Conservation (phyloP, 1,284 basidiomycete species). For the Malassezia sympodialis region DNA sequence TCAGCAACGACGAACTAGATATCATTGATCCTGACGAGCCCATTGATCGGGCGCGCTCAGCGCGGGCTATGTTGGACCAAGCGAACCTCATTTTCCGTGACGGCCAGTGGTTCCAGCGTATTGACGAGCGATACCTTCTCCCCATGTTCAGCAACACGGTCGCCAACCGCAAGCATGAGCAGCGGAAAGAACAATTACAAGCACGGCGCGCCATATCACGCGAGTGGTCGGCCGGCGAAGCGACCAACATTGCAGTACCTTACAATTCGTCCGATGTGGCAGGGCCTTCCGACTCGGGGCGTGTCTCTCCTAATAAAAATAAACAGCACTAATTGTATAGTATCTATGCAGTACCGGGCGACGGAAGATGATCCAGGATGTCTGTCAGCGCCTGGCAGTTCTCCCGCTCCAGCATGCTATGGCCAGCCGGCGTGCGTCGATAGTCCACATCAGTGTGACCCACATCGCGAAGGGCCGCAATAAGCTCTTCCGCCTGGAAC, state of each 20-base stretch:
- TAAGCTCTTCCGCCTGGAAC: conserved; percentile 7
- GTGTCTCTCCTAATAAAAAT: conserved; percentile 1
- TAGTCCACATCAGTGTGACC: not conserved
- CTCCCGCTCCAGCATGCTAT: conserved; percentile 5
- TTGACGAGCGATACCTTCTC: conserved; percentile 87
- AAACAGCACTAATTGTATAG: conserved; percentile 3
- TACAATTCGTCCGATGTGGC: conserved; percentile 1
- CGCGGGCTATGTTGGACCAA: conserved; percentile 29
- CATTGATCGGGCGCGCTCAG: not conserved
- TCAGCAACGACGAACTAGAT: conserved; percentile 11
- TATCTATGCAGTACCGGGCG: not conserved
- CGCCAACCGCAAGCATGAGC: conserved; percentile 49
- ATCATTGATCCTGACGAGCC: not conserved
- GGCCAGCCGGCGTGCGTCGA: conserved; percentile 1
- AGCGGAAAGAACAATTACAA: conserved; percentile 20
- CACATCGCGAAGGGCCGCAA: not conserved
- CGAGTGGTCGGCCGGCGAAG: not conserved
- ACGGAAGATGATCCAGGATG: not conserved
- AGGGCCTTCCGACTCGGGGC: not conserved
- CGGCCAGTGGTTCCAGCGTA: conserved; percentile 84
- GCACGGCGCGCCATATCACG: conserved; percentile 8
- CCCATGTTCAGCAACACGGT: conserved; percentile 78
- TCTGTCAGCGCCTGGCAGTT: conserved; percentile 4
- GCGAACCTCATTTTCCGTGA: conserved; percentile 50
- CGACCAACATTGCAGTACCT: not conserved